Base-by-base conservation (phyloP, 495 filamentous ascomycete genomes). In the Glarea lozoyensis region DNA sequence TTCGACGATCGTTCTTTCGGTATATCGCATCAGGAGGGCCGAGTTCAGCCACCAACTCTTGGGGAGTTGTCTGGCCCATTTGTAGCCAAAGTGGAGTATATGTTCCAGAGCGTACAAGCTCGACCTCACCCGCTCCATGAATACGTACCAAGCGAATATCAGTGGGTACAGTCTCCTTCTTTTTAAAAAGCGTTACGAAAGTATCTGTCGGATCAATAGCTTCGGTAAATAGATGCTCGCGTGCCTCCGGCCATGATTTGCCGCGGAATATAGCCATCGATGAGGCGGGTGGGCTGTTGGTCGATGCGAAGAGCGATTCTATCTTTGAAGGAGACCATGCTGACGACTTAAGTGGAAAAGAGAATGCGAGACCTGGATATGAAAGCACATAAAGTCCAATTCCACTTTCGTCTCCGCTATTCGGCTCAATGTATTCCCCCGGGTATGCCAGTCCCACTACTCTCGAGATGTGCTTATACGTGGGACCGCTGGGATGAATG, bases 1-100 rank as follows among this genome's bases (percentile, higher is more conserved):
- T 81, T 25, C 86, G 73, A 52, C 86, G 81, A 58, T 95, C 90
- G 58, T 86, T 85, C 69, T 94, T 97, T 49, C 85, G 73, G 61
- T 95, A 94, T 25, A 93, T 93, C 15, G 88, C 85, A 63, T 94
- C 88, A n/a, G 92, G 92, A 2, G 92, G 85, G 0, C 92, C 92
- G 20, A 98, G 76, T 46, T 94, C 88, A 29, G 82, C 76, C 17
- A 96, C 75, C 3, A 98, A 66, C 50, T 96, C 88, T 65, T 98
- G 92, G 1, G 85, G 82, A 7, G 84, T 88, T 0, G 88, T 95
- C 53, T 86, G 73, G 40, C 84, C 82, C 1, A 98, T 65, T 1
- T 61, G 73, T 29, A 97, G 79, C 59, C 69, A 72, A 37, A 88
- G 75, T 27, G 52, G 37, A 27, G 41, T 12, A 16, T 41, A 31